phyloP scores from a whole-genome alignment of 1,284 basidiomycete genomes.

The Fomitopsis pinicola region DNA sequence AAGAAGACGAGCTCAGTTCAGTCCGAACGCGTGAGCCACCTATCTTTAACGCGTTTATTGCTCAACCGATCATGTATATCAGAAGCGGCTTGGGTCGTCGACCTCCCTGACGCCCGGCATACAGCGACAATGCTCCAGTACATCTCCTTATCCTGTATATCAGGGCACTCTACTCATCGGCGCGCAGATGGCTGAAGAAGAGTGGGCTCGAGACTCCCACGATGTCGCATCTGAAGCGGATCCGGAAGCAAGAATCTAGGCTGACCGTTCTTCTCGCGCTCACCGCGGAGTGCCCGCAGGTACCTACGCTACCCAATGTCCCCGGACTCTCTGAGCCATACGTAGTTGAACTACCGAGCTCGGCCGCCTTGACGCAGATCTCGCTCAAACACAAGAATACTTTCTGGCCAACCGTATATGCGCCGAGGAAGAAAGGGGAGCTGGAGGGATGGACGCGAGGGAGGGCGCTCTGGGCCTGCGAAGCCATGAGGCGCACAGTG shows the following conservation, averaged over 20 bases:
- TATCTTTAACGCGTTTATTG: background rate
- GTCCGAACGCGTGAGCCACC: constrained; percentile 50
- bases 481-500: constrained; percentile 57
- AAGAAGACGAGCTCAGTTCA: constrained; percentile 51
- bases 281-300: constrained; percentile 20
- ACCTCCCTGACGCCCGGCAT: constrained; percentile 65
- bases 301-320: constrained; percentile 22
- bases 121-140: constrained; percentile 67
- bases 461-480: constrained; percentile 67
- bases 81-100: constrained; percentile 79
- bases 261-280: constrained; percentile 51
- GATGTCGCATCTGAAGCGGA: constrained; percentile 77
- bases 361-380: constrained; percentile 65
- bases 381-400: constrained; percentile 65
- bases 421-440: constrained; percentile 69
- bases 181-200: constrained; percentile 59
- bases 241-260: constrained; percentile 49
- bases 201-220: constrained; percentile 54
- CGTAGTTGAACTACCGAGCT: constrained; percentile 59
- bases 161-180: no score
- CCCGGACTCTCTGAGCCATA: constrained; percentile 45
- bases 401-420: constrained; percentile 81
- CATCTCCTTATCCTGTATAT: constrained; percentile 19
- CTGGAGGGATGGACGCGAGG: constrained; percentile 63
- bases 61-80: background rate